Base-by-base conservation (phyloP, 2,329 filamentous ascomycete species). In the Sclerotinia trifoliorum region DNA sequence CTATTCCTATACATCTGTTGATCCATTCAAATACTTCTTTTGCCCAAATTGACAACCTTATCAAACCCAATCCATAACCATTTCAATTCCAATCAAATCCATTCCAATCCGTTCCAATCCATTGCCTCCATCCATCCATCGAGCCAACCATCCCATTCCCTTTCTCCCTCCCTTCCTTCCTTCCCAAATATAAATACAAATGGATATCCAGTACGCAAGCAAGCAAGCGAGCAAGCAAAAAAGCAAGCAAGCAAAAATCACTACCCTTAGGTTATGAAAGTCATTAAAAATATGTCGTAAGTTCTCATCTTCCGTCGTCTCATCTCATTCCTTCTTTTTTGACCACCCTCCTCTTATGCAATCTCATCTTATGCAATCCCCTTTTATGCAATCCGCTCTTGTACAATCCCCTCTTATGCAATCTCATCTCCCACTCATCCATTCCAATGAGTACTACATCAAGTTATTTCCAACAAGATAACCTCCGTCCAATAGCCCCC, bases 391-490 rank as follows among this genome's bases (percentile, higher is more conserved):
- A n/a, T n/a, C n/a, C n/a, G n/a, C n/a, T n/a, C n/a, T n/a, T n/a
- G n/a, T n/a, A n/a, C n/a, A n/a, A n/a, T n/a, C 17, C 1, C 26
- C 15, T 52, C 24, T 32, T 24, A 19, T 19, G 3, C 39, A 39
- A 7, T 55, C 35, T 26, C 35, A 44, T n/a, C 58, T 32, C 42
- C 48, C 29, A 11, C 35, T 10, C 35, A 35, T 6, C 35, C 35
- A 5, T 1, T 35, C 7, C 1, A 35, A 10, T 35, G n/a, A 44
- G 21, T 17, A 54, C 26, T 6, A 19, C 21, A 26, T 35, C 35
- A 13, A 10, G 5, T 65, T 68, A 70, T 32, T 62, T 44, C 70
- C 70, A 73, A 68, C 72, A 74, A 8, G 26, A 44, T 29, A 74
- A 54, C 66, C 54, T 73, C 48, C 68, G 54, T 64, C 56, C 15